Evolutionary conservation across 129 eudicot species (phyloP), one percentile per base, ranked within the genome.

Genomic region (Rutidosis leptorrhynchoides): DNA sequence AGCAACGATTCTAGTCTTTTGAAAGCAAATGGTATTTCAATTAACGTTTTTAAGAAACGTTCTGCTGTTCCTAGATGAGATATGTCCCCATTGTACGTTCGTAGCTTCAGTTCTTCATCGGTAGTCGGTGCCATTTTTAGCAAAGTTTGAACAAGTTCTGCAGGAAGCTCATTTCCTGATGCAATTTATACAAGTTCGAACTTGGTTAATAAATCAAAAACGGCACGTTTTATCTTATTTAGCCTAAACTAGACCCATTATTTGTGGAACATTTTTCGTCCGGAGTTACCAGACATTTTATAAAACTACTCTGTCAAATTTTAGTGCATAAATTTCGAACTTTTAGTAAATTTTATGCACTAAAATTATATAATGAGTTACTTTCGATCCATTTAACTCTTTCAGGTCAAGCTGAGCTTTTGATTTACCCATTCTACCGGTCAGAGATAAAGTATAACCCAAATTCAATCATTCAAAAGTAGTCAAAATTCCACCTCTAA

Each of bases 151-250:
- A 94, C 66, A 28, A 94, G 90, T 60, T 89, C 99, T 6, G 83
- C 43, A 5, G 99, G 99, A 74, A 94, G 99, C 86, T 94, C 99
- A 62, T 86, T 81, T 76, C 97, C 99, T 94, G 78, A 71, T 56
- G 40, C 22, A 75, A 30, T 21, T 32, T 33, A 30, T 67, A 71
- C 40, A 56, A 22, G 37, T 79, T 55, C 55, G 64, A 55, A 54
- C 32, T 58, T 19, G 32, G 15, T 45, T 16, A 3, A 45, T 43
- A 10, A 10, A 45, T 29, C 35, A 29, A 45, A 58, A 43, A 21
- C 16, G 20, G 26, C 67, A 45, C 59, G 25, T 25, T 17, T n/a
- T 6, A 55, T 32, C 27, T 25, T 21, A 62, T n/a, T 62, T 53
- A 63, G 20, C 23, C 58, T 45, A 45, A 11, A 45, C 27, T 14